Base-by-base conservation (phyloP, 2,329 filamentous ascomycete species). In the Trichoderma sp. region DNA sequence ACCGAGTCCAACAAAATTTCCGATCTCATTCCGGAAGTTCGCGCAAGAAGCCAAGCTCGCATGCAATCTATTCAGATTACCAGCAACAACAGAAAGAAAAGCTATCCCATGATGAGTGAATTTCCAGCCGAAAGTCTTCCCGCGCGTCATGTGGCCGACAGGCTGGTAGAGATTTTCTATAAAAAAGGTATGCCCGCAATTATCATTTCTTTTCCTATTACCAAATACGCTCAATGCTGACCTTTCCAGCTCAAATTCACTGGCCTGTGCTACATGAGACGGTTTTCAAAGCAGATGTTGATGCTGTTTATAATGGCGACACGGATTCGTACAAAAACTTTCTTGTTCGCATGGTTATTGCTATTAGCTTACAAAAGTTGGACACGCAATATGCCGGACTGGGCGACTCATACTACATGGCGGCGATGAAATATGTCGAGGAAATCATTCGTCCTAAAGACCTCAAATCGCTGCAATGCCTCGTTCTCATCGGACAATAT, bases 321-420 rank as follows among this genome's bases (percentile, higher is more conserved):
- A 85, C 82, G 5, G 92, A 97, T 74, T 86, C 93, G 0, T 95
- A 94, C 78, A 90, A 94, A 76, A 94, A 96, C 75, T 98, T 97
- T 75, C 88, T 95, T 56, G 83, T 96, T 62, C 90, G 93, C 69
- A 94, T 98, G 88, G 93, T 97, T 65, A 89, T 98, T 76, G 95
- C 96, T 35, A 97, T 97, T 76, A 95, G 93, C 78, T 87, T 98
- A 80, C 95, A 98, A 80, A 97, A 96, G 79, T 86, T 97, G 75
- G 93, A 94, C 77, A 88, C 91, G 0, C 90, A 92, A 72, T 98
- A 96, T 79, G 94, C 94, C n/a, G 94, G 94, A 29, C 83, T 98
- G 33, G 95, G 96, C 35, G 95, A 98, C 80, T 94, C 93, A 77
- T 98, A 97, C 81, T 98, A 97, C 76, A 86, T 97, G 27, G 92